Percentiles rank a stretch among this genome's conserved stretches.
Conservation (phyloP, 2,329 filamentous ascomycete genomes). For the Diaporthe sp. region DNA sequence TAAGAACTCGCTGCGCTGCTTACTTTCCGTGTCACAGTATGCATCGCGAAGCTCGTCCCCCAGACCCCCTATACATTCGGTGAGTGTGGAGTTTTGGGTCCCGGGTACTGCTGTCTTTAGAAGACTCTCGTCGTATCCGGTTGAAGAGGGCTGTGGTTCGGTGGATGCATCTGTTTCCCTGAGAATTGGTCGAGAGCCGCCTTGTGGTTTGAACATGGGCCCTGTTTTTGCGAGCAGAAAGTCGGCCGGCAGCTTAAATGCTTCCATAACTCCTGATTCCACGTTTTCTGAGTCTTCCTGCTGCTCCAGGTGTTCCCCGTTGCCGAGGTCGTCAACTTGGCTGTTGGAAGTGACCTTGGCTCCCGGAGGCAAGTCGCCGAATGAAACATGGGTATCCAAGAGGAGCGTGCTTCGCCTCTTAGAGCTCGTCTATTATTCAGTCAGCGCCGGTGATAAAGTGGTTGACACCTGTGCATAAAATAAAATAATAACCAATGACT, state of each 20-base stretch:
- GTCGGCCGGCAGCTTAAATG: too few species aligned
- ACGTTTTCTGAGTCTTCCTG: neutral
- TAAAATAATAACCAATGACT: too few species aligned
- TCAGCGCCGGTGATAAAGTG: too few species aligned
- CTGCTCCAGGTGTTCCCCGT: neutral
- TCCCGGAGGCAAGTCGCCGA: neutral
- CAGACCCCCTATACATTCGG: neutral
- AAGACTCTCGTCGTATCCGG: neutral
- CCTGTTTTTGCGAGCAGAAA: too few species aligned
- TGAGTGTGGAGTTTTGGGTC: neutral
- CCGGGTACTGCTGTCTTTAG: neutral
- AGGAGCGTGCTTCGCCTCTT: too few species aligned
- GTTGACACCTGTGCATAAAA: too few species aligned
- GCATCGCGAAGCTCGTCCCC: slow-evolving; percentile 1
- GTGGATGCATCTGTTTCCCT: too few species aligned
- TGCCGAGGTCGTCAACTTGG: neutral
- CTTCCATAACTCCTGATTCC: too few species aligned
- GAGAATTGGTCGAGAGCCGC: too few species aligned
- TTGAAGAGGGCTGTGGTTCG: too few species aligned
- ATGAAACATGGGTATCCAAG: neutral
- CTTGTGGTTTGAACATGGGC: too few species aligned
- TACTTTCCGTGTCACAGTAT: neutral
- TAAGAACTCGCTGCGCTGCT: neutral
- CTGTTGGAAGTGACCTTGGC: neutral
- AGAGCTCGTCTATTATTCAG: too few species aligned